phyloP scores from a whole-genome alignment of 768 basidiomycete genomes.

The Calocybe indica region DNA sequence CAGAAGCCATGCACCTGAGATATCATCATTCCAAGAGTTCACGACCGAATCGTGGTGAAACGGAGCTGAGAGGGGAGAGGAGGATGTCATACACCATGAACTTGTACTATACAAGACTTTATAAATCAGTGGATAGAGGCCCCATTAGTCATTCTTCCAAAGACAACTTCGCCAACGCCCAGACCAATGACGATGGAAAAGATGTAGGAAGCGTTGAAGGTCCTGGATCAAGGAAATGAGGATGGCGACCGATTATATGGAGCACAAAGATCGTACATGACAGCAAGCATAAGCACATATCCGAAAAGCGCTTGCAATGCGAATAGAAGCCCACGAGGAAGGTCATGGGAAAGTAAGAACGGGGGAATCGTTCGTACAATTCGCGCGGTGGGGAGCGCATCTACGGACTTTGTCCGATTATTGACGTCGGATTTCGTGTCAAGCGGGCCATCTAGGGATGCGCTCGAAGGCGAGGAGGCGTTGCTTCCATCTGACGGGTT shows the following conservation, averaged over 20 bases:
- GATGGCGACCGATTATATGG: not conserved
- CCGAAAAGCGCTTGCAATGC: conserved; percentile 55
- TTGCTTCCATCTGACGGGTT: not conserved
- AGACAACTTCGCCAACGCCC: conserved; percentile 68
- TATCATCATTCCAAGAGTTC: too few relatives aligned
- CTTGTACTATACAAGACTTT: too few relatives aligned
- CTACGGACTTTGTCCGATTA: too few relatives aligned
- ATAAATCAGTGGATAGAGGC: not conserved
- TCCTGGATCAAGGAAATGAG: conserved; percentile 42
- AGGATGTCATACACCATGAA: too few relatives aligned
- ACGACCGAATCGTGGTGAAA: too few relatives aligned
- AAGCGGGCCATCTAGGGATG: conserved; percentile 4
- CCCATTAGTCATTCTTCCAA: conserved; percentile 46
- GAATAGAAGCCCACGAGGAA: conserved; percentile 63
- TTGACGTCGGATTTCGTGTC: conserved; percentile 1
- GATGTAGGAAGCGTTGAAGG: conserved; percentile 75
- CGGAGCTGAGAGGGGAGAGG: too few relatives aligned
- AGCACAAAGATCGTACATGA: conserved; percentile 53
- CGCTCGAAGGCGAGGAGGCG: conserved; percentile 1
- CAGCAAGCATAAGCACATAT: conserved; percentile 74
- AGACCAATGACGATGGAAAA: conserved; percentile 67
- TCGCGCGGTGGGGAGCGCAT: too few relatives aligned
- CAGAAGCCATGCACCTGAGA: too few relatives aligned
- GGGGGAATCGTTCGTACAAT: conserved; percentile 39
- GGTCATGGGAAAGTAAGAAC: conserved; percentile 62